Base-by-base conservation (phyloP, 2,329 filamentous ascomycete genomes). In the Sporothrix brasiliensis region DNA sequence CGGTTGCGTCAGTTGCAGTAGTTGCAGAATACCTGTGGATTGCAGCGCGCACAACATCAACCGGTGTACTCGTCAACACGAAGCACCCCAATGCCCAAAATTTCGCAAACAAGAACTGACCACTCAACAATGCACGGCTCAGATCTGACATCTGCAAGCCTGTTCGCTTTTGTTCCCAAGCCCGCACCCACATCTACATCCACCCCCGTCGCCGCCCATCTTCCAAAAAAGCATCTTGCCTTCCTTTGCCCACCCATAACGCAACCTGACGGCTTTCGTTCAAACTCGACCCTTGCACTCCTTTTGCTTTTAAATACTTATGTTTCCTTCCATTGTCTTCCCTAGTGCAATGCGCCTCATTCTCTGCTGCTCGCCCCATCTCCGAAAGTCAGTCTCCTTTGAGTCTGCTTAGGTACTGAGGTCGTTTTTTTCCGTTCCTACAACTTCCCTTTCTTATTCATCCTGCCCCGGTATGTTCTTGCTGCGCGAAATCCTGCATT, bases 401-500 rank as follows among this genome's bases (percentile, higher is more conserved):
- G 44, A 16, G 56, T 7, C 10, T 61, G 4, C 21, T 61, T 21
- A 39, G 56, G 34, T 39, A 44, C n/a, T 61, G 56, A 61, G 44
- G 19, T 58, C 54, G 21, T 53, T 30, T 39, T 47, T 50, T 53
- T 41, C 39, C 27, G 27, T 67, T 61, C 53, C 41, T 58, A 68
- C 49, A n/a, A 50, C 68, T 68, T 66, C 56, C 39, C 53, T 66
- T 49, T 56, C 61, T 60, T 65, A 63, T 67, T 50, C 69, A 41
- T 54, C 30, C 56, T 58, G 50, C 39, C 54, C 52, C 27, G 60
- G 47, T 27, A 11, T 61, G 66, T 58, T 63, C 65, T 49, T 68
- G 56, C 72, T 74, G 74, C 74, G 72, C 72, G 58, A 71, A 72
- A 71, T 73, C 72, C 72, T 71, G 71, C 73, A 76, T 34, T 74